A percentile compares a stretch with the other conserved stretches of the same genome.
These are phyloP conservation scores for Cyclotella cryptica DNA, from an alignment of 108 stramenopile species.

Conservation along the genomic window DNA sequence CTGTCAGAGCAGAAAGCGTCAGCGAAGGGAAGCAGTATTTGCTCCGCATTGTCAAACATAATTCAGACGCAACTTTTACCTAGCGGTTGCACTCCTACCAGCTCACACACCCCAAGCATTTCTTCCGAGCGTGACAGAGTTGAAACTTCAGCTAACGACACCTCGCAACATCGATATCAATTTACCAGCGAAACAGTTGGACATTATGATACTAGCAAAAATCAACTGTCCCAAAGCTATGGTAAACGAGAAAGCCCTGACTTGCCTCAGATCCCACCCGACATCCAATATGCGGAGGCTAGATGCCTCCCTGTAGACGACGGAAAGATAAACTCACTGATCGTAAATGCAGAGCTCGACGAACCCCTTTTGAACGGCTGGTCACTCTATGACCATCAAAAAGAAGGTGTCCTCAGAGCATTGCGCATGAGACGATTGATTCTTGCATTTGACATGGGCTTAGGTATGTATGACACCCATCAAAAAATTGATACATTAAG, in stretches of 20 bases:
- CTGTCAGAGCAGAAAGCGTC: background rate
- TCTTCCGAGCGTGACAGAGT: too few relatives aligned
- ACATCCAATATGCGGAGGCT: conserved; percentile 34
- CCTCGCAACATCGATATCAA: background rate
- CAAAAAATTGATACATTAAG: background rate
- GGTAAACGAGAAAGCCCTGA: background rate
- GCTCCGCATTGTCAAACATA: too few relatives aligned
- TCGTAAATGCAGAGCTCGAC: conserved; percentile 66
- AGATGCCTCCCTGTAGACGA: conserved; percentile 43
- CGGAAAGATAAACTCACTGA: conserved; percentile 44
- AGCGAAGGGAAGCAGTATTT: background rate
- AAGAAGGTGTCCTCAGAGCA: conserved; percentile 65
- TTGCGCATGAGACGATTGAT: conserved; percentile 76
- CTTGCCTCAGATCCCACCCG: conserved; percentile 36
- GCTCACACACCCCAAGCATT: too few relatives aligned
- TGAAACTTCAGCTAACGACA: background rate
- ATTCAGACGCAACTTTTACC: too few relatives aligned
- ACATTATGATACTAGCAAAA: background rate
- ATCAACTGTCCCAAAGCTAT: background rate
- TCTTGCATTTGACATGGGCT: conserved; percentile 87
- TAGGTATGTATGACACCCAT: conserved; percentile 22
- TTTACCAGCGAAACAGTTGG: background rate
- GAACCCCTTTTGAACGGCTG: conserved; percentile 75
- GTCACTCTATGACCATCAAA: conserved; percentile 80
- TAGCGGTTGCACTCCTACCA: too few relatives aligned